Conservation (phyloP, 345 rosid species). For the Pelargonium nanum region DNA sequence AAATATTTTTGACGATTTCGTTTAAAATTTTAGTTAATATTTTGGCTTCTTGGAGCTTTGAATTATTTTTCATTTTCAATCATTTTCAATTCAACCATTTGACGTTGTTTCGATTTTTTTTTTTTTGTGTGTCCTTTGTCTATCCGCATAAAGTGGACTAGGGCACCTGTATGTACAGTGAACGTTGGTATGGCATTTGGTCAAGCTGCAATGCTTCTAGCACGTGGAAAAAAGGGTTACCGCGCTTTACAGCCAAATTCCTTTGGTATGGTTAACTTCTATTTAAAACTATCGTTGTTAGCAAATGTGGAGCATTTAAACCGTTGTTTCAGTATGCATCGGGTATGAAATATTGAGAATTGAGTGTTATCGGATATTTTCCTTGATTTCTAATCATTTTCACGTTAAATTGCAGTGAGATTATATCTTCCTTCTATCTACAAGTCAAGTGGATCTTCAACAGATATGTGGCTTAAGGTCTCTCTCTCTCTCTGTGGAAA, state of each 20-base stretch:
- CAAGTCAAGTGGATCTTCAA: slow-evolving; percentile 69
- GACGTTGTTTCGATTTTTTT: neutral
- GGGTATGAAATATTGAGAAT: neutral
- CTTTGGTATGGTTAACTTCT: slow-evolving; percentile 40
- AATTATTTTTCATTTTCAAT: neutral
- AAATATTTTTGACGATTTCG: no score
- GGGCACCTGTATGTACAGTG: slow-evolving; percentile 58
- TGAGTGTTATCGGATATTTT: neutral
- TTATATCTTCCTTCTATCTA: slow-evolving; percentile 61
- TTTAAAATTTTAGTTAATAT: no score
- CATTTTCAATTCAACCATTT: neutral
- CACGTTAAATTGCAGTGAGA: slow-evolving; percentile 43
- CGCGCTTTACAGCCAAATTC: slow-evolving; percentile 70
- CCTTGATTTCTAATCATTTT: slow-evolving; percentile 4
- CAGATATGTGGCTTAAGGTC: slow-evolving; percentile 90
- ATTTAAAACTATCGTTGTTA: neutral
- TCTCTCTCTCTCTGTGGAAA: slow-evolving; percentile 5
- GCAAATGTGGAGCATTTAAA: neutral
- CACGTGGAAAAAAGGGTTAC: slow-evolving; percentile 68
- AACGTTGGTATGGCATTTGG: slow-evolving; percentile 86
- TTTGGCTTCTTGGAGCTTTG: no score
- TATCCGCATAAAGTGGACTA: slow-evolving; percentile 41
- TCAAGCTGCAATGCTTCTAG: slow-evolving; percentile 90
- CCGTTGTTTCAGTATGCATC: neutral
- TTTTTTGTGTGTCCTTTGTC: slow-evolving; percentile 8